Base-by-base conservation (phyloP, 75 land plant genomes). In the Pinus taeda region DNA sequence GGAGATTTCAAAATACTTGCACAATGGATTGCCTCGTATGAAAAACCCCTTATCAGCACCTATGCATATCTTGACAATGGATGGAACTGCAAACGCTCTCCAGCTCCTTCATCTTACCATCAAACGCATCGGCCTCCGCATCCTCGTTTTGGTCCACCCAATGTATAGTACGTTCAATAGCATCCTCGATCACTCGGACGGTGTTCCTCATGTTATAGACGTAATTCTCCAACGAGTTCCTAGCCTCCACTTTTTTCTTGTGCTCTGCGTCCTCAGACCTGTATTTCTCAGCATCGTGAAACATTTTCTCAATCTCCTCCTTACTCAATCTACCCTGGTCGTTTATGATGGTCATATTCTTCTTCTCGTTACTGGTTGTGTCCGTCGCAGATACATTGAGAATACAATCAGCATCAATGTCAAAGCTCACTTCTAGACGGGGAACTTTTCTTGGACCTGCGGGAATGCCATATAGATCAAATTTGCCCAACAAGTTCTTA, bases 401-500 rank as follows among this genome's bases (percentile, higher is more conserved):
- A 45, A 81, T 81, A 13, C 82, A 71, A 62, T 81, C 74, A 9
- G 7, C 74, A 26, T 77, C 78, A 14, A 77, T 66, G 62, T 76
- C 82, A 57, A 82, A 82, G 57, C 22, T 0, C 9, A 82, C 83
- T 26, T 30, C 74, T 57, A 83, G 33, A 59, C 63, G 39, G 8
- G 82, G 53, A 18, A 74, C 84, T 14, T 65, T 72, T 60, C 77
- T 74, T 24, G 79, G 83, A 79, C 83, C 81, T 11, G 76, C 77
- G 6, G 84, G 83, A 55, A 83, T 74, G 26, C 82, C 82, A 42
- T 55, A 57, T 18, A 83, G 39, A 30, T 80, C 83, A 57, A 83
- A 80, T 26, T 83, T 83, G 14, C 84, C 84, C 37, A 83, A 0
- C 17, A 83, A 63, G 65, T 83, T 80, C 61, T 83, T 83, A 24